Percentiles rank a stretch among this genome's conserved stretches.
Evolutionary conservation across 768 basidiomycete species (phyloP).

Genomic region (Tremella yokohamensis): DNA sequence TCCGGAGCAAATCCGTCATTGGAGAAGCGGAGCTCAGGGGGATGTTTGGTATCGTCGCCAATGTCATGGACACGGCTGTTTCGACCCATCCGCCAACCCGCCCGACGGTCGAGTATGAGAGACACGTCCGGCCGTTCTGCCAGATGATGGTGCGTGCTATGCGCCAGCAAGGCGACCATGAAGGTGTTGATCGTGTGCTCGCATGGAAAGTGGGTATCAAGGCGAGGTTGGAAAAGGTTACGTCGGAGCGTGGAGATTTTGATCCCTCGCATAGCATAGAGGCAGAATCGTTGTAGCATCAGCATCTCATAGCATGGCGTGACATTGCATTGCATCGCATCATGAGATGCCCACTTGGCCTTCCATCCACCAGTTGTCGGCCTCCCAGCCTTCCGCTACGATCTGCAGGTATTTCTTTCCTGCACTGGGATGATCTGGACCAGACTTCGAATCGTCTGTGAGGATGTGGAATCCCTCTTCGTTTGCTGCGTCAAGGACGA

Average conservation of each 20-base stretch:
- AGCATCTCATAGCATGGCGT: too few relatives aligned
- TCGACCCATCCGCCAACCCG: slow-evolving; percentile 12
- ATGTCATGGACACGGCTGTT: slow-evolving; percentile 6
- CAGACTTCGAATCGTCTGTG: slow-evolving; percentile 5
- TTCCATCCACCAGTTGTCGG: slow-evolving; percentile 51
- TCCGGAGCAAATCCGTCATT: not conserved
- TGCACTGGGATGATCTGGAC: not conserved
- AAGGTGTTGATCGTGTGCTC: slow-evolving; percentile 49
- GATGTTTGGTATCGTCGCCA: slow-evolving; percentile 10
- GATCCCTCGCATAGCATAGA: too few relatives aligned
- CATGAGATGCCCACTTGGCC: slow-evolving; percentile 36
- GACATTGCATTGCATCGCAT: too few relatives aligned
- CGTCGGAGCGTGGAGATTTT: too few relatives aligned
- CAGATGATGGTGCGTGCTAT: slow-evolving; percentile 70
- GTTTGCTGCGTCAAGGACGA: slow-evolving; percentile 64
- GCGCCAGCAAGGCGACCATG: slow-evolving; percentile 58
- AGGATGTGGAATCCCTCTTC: slow-evolving; percentile 44
- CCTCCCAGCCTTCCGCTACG: slow-evolving; percentile 45
- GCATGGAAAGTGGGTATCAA: slow-evolving; percentile 27
- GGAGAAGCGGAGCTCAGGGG: not conserved
- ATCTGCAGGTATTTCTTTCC: slow-evolving; percentile 21
- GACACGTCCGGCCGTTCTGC: slow-evolving; percentile 66
- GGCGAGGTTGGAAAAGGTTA: slow-evolving; percentile 7
- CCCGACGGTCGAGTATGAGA: slow-evolving; percentile 19
- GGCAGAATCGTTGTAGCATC: too few relatives aligned